Base-by-base conservation (phyloP, 345 rosid species). In the Citrus medica region DNA sequence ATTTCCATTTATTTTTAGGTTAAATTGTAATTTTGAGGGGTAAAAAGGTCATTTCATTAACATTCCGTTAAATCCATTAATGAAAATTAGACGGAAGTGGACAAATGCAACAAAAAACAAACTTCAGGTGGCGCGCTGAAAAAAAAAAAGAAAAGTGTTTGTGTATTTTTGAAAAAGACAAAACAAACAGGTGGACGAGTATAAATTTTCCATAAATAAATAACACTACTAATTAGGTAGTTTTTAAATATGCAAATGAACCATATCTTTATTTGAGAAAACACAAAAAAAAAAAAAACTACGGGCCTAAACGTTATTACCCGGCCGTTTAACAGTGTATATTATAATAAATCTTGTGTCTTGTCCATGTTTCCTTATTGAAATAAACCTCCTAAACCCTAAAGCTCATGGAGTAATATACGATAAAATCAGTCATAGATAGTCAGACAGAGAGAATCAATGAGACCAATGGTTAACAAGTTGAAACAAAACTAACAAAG, bases 391-490 rank as follows among this genome's bases (percentile, higher is more conserved):
- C n/a, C 21, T 22, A 5, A 65, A 65, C 10, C 28, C 28, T 37
- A 67, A 67, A 16, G 14, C 51, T 37, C 7, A 21, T 21, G 9
- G 28, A 38, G 22, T 67, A 22, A 9, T 37, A 0, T 4, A 32
- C 33, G 37, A 30, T 65, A 1, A 32, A 5, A 17, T 7, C 10
- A 28, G 58, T 27, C 38, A 30, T 16, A 63, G 33, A 17, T 30
- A 63, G 33, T 7, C 30, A 65, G 69, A 65, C 40, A 35, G 27
- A 78, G 37, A 5, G 69, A 76, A 4, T 19, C 63, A 61, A 4
- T 58, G 56, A 40, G 74, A 74, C 91, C 83, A 78, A 37, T 71
- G 88, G 91, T 84, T 78, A 86, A 83, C 42, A 80, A 76, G 83
- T 82, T 76, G 88, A 76, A 79, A 25, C 82, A 35, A 42, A 77